Percentiles rank a stretch among this genome's conserved stretches.
phyloP scores from a whole-genome alignment of 2,329 filamentous ascomycete genomes.

The Teratosphaeria destructans region DNA sequence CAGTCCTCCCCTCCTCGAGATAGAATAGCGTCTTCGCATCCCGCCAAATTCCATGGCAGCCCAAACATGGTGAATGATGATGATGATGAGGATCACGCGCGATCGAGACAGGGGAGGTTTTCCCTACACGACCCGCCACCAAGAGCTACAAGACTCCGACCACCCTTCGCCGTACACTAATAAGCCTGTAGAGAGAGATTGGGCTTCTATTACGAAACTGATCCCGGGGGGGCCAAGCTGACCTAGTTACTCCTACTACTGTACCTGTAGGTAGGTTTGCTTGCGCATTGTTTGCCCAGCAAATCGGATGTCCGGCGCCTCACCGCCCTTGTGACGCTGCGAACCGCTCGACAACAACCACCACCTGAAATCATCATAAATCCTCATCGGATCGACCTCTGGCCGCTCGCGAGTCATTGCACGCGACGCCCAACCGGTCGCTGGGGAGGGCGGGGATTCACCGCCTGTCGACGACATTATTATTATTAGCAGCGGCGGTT shows the following conservation, averaged over 20 bases:
- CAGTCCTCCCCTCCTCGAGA: too few species aligned
- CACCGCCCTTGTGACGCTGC: conserved; percentile 1
- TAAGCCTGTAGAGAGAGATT: background rate
- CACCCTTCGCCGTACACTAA: background rate
- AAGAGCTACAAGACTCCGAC: background rate
- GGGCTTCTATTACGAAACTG: background rate
- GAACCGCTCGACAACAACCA: background rate
- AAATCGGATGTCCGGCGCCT: background rate
- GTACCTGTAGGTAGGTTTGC: background rate
- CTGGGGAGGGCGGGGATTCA: background rate
- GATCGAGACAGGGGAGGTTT: background rate
- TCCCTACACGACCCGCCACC: background rate
- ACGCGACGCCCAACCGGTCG: background rate
- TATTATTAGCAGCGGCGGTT: too few species aligned
- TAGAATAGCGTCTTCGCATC: too few species aligned
- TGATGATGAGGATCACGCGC: background rate
- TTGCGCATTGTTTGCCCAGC: background rate
- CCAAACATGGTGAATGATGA: background rate
- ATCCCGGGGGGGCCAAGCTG: background rate
- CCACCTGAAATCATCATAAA: too few species aligned
- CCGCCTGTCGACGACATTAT: background rate
- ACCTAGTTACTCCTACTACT: too few species aligned
- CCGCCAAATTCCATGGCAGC: background rate
- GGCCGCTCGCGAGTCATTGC: background rate
- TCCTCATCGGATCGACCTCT: background rate